These are phyloP conservation scores for Parathielavia appendiculata DNA, from an alignment of 495 filamentous ascomycete genomes.

Conservation along the genomic window DNA sequence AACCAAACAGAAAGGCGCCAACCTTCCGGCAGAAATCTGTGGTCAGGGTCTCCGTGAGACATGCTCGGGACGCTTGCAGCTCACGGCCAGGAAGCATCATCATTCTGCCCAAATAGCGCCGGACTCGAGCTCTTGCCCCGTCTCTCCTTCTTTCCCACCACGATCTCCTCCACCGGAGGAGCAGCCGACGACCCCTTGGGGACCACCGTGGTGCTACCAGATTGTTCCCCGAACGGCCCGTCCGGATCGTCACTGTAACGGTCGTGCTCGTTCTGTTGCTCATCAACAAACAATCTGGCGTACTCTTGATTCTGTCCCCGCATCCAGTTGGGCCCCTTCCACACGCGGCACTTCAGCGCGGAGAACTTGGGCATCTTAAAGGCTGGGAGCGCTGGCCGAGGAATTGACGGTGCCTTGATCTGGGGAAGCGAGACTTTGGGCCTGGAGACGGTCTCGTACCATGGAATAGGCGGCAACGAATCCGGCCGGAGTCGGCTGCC, in stretches of 20 bases:
- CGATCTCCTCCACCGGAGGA: conserved; percentile 19
- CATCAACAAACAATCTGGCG: conserved; percentile 29
- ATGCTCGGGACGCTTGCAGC: neutral
- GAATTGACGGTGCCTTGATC: conserved; percentile 10
- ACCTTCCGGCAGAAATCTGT: too few relatives aligned
- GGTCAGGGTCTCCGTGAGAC: neutral
- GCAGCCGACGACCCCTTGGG: conserved; percentile 1
- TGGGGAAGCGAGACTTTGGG: conserved; percentile 19
- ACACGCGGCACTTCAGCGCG: conserved; percentile 22
- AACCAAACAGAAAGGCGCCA: too few relatives aligned
- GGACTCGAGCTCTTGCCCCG: neutral
- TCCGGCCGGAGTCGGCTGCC: conserved; percentile 33
- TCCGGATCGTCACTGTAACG: conserved; percentile 25
- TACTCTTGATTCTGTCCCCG: conserved; percentile 17
- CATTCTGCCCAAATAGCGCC: conserved; percentile 2
- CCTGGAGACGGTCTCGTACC: conserved; percentile 32
- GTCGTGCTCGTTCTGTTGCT: conserved; percentile 21
- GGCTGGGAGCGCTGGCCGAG: conserved; percentile 5
- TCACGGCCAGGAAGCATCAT: neutral
- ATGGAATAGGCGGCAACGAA: conserved; percentile 31
- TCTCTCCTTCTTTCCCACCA: conserved; percentile 21
- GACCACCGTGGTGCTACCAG: conserved; percentile 5
- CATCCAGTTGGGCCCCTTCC: conserved; percentile 33
- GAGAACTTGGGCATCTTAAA: conserved; percentile 13
- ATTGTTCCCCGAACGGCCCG: neutral